phyloP scores from a whole-genome alignment of 225 moss, liverwort and hornwort species.

The Takakia lepidozioides region DNA sequence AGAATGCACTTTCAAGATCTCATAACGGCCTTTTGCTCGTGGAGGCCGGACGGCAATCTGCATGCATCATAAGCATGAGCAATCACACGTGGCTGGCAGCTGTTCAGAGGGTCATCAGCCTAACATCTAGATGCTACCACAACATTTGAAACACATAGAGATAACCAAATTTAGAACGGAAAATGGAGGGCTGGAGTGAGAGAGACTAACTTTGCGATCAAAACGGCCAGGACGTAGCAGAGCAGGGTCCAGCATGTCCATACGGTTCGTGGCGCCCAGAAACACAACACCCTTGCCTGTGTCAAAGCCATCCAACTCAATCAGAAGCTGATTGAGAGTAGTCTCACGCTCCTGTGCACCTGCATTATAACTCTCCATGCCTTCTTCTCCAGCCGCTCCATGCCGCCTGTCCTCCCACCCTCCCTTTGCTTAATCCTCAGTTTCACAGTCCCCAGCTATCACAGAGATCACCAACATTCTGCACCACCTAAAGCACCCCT shows the following conservation, averaged over 20 bases:
- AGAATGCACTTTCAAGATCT: constrained; percentile 88
- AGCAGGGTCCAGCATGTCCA: constrained; percentile 99
- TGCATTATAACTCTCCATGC: constrained; percentile 96
- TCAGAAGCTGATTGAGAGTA: constrained; percentile 89
- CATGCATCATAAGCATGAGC: not conserved
- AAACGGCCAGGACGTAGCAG: constrained; percentile 91
- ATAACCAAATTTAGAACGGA: too few species aligned
- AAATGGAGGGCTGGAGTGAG: not conserved
- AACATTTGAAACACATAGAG: too few species aligned
- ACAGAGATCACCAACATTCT: too few species aligned
- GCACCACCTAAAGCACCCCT: too few species aligned
- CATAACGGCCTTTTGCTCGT: constrained; percentile 84
- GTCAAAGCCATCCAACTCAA: constrained; percentile 95
- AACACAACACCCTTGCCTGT: constrained; percentile 99
- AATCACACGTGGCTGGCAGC: too few species aligned
- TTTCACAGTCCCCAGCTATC: too few species aligned
- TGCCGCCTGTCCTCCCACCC: constrained; percentile 49
- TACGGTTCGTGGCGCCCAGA: constrained; percentile 91
- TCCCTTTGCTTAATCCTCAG: too few species aligned
- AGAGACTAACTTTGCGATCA: constrained; percentile 61
- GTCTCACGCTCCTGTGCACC: constrained; percentile 98
- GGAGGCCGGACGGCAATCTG: constrained; percentile 88
- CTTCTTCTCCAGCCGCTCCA: constrained; percentile 92
- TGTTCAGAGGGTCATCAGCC: too few species aligned
- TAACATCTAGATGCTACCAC: too few species aligned